Conservation (phyloP, 441 rosid genomes). For the Gossypium lobatum region DNA sequence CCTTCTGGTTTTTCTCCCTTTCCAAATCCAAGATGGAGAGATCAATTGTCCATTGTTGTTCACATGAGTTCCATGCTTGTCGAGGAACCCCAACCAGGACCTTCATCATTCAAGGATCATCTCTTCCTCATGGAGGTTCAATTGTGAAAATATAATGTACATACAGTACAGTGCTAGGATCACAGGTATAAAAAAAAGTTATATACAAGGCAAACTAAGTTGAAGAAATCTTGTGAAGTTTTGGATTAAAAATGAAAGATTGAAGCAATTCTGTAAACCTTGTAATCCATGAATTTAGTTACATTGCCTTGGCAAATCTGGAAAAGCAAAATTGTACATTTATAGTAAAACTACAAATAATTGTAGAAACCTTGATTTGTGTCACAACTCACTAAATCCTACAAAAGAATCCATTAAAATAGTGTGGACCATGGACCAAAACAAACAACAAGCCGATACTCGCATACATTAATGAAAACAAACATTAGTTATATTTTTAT, state of each 20-base stretch:
- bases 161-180: conserved; percentile 10
- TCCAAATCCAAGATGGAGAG: conserved; percentile 82
- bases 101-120: conserved; percentile 17
- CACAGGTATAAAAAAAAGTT: no score
- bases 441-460: neutral
- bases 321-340: neutral
- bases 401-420: no score
- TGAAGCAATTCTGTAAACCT: neutral
- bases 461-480: neutral
- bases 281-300: no score
- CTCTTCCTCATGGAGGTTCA: conserved; percentile 11
- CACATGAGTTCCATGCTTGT: conserved; percentile 11
- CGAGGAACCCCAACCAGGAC: neutral
- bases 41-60: conserved; percentile 34
- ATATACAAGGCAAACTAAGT: no score
- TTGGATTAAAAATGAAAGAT: no score
- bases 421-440: neutral
- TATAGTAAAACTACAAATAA: neutral
- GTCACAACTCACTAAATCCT: neutral
- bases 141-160: conserved; percentile 23
- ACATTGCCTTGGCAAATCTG: neutral
- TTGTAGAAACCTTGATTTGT: neutral
- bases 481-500: no score
- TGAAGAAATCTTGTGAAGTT: no score
- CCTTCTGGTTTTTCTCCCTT: conserved; percentile 61